Evolutionary conservation across 2,329 filamentous ascomycete genomes (phyloP).

Genomic region (Colletotrichum siamense): DNA sequence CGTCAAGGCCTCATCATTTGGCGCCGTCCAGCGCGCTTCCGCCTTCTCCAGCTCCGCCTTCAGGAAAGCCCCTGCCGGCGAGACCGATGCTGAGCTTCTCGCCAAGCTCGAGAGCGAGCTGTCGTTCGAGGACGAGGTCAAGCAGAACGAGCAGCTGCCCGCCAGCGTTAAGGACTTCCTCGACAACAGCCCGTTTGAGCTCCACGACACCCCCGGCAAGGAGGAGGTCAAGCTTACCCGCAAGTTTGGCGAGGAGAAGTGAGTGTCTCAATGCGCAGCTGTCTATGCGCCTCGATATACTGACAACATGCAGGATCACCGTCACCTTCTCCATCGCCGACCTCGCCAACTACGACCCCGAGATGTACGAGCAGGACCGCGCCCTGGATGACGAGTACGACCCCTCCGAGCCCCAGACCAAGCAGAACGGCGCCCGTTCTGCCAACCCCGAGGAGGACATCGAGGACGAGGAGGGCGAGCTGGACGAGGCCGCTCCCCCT

Average conservation of each 20-base stretch:
- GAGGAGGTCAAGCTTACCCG: slow-evolving; percentile 88
- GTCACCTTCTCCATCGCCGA: slow-evolving; percentile 87
- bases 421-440: slow-evolving; percentile 59
- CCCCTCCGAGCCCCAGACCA: slow-evolving; percentile 53
- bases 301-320: slow-evolving; percentile 61
- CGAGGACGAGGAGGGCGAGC: slow-evolving; percentile 54
- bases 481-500: slow-evolving; percentile 69
- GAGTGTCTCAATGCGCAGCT: slow-evolving; percentile 36
- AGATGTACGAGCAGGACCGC: slow-evolving; percentile 61
- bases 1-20: slow-evolving; percentile 46
- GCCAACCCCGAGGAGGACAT: slow-evolving; percentile 58
- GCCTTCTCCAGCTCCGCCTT: slow-evolving; percentile 52
- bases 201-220: slow-evolving; percentile 81
- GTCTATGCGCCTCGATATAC: neutral
- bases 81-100: slow-evolving; percentile 79
- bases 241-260: slow-evolving; percentile 88
- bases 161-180: slow-evolving; percentile 87
- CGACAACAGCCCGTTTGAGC: slow-evolving; percentile 82
- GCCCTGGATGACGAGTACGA: slow-evolving; percentile 59
- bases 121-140: slow-evolving; percentile 82
- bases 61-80: slow-evolving; percentile 46
- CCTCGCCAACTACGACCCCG: slow-evolving; percentile 70
- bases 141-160: slow-evolving; percentile 73
- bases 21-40: slow-evolving; percentile 46
- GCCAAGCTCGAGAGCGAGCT: slow-evolving; percentile 88